Evolutionary conservation across 2,329 filamentous ascomycete species (phyloP).

Genomic region (Cordyceps farinosa): DNA sequence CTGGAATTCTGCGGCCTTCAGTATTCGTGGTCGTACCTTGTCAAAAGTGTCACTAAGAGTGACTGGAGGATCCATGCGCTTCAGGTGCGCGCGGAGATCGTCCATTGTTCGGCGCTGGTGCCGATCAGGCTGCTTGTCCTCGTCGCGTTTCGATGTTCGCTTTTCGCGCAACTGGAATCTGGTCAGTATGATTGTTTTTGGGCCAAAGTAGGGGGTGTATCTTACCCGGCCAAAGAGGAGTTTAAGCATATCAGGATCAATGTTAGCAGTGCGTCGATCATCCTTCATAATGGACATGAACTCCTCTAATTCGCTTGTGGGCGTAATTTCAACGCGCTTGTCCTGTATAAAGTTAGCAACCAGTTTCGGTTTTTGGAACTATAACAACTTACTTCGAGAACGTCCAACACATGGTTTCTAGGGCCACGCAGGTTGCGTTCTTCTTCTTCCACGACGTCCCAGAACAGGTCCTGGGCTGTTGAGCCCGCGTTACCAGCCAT

Average conservation of each 20-base stretch:
- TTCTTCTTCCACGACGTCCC: constrained; percentile 92
- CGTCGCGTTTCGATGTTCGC: constrained; percentile 74
- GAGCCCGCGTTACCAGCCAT: constrained; percentile 85
- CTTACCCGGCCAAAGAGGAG: constrained; percentile 79
- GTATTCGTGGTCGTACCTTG: constrained; percentile 73
- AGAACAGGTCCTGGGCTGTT: constrained; percentile 86
- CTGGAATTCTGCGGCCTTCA: constrained; percentile 79
- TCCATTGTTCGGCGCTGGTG: constrained; percentile 83
- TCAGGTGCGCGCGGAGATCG: constrained; percentile 78
- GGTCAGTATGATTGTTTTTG: background rate
- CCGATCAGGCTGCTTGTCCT: constrained; percentile 81
- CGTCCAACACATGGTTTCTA: constrained; percentile 80
- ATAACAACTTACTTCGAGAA: constrained; percentile 69
- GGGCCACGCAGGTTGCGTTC: constrained; percentile 79
- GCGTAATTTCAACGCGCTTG: constrained; percentile 84
- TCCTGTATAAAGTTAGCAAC: constrained; percentile 57
- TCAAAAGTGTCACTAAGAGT: constrained; percentile 80
- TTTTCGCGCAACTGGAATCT: constrained; percentile 73
- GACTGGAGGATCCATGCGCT: constrained; percentile 84
- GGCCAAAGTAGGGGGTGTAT: constrained; percentile 18
- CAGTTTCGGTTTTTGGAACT: constrained; percentile 18
- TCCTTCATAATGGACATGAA: constrained; percentile 78
- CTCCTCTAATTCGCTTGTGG: constrained; percentile 83
- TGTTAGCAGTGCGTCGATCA: constrained; percentile 83
- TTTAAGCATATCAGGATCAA: constrained; percentile 73